A percentile compares a stretch with the other conserved stretches of the same genome.
These are phyloP conservation scores for Acanthamoeba lugdunensis DNA, from an alignment of 208 protist genomes.

Conservation along the genomic window DNA sequence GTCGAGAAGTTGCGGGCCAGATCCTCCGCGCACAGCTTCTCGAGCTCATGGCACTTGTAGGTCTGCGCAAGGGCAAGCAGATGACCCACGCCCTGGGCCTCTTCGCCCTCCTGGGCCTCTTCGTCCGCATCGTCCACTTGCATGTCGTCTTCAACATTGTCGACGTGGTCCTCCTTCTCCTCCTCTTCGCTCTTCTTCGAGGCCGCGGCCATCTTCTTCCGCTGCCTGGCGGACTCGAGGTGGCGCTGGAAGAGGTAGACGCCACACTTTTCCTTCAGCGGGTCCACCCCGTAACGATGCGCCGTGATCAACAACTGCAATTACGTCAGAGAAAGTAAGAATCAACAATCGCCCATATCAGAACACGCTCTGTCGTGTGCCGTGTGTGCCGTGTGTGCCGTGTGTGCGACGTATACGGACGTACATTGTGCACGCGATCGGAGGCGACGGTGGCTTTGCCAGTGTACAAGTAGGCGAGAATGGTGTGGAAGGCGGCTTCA, in stretches of 20 bases:
- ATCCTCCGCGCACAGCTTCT: constrained; percentile 14
- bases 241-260: constrained; percentile 14
- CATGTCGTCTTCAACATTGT: background rate
- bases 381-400: background rate
- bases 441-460: background rate
- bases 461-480: constrained; percentile 46
- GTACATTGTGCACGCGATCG: constrained; percentile 6
- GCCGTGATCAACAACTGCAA: background rate
- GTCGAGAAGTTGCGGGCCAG: background rate
- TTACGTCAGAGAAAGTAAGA: background rate
- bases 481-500: background rate
- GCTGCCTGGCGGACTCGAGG: background rate
- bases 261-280: constrained; percentile 41
- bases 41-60: constrained; percentile 27
- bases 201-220: background rate
- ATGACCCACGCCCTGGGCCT: background rate
- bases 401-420: background rate
- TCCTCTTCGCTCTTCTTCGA: background rate
- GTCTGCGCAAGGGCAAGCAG: background rate
- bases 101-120: background rate
- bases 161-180: background rate
- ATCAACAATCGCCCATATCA: background rate
- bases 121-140: background rate
- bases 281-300: constrained; percentile 8
- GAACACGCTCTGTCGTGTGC: background rate